These are phyloP conservation scores for Cryphonectria naterciae DNA, from an alignment of 2,329 filamentous ascomycete species.

Conservation along the genomic window DNA sequence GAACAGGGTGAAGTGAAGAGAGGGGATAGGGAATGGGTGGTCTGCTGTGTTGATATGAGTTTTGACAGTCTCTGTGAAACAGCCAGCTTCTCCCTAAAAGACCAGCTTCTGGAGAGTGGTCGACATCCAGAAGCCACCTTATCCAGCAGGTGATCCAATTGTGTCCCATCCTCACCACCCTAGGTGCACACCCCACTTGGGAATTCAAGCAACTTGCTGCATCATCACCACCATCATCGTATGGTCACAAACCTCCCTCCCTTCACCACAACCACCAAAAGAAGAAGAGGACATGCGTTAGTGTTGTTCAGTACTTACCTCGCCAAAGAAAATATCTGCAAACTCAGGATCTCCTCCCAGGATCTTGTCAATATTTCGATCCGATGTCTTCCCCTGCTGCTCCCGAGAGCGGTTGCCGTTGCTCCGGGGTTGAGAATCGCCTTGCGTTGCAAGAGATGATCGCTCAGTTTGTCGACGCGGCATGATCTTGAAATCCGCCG, in stretches of 20 bases:
- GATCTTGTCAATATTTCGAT: not conserved
- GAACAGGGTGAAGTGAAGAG: not conserved
- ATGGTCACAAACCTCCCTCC: too few species aligned
- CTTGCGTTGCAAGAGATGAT: not conserved
- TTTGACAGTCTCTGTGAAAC: not conserved
- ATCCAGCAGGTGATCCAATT: not conserved
- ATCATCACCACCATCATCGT: not conserved
- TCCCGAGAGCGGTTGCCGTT: slow-evolving; percentile 1
- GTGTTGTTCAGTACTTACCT: slow-evolving; percentile 17
- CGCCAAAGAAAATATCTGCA: slow-evolving; percentile 21
- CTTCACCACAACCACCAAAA: not conserved
- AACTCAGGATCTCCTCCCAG: slow-evolving; percentile 14
- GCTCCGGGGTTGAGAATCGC: not conserved
- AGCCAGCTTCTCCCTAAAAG: not conserved
- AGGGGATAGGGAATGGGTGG: too few species aligned
- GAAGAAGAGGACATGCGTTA: not conserved
- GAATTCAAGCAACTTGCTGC: not conserved
- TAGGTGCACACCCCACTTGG: not conserved
- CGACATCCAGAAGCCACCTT: not conserved
- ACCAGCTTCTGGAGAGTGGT: not conserved
- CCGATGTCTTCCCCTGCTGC: not conserved
- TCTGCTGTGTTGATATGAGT: not conserved
- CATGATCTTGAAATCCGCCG: not conserved
- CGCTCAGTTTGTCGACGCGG: slow-evolving; percentile 17
- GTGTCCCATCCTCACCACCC: not conserved